A percentile compares a stretch with the other conserved stretches of the same genome.
phyloP scores from a whole-genome alignment of 495 filamentous ascomycete genomes.

The Aspergillus wentii region DNA sequence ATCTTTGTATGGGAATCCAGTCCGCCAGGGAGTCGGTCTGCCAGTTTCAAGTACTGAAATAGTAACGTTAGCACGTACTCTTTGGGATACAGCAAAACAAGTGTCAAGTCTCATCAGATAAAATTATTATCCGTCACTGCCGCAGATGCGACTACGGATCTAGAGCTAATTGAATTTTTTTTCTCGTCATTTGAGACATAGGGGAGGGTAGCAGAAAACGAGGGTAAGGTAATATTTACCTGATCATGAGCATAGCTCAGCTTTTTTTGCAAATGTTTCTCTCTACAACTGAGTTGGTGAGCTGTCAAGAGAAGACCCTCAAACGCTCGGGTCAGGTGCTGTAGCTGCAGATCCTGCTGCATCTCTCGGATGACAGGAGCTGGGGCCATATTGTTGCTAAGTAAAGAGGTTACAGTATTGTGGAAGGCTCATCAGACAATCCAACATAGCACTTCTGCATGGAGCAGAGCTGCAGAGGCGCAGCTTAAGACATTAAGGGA shows the following conservation, averaged over 20 bases:
- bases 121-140: slow-evolving; percentile 48
- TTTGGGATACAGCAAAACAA: slow-evolving; percentile 5
- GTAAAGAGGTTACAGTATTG: slow-evolving; percentile 18
- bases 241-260: slow-evolving; percentile 40
- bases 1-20: slow-evolving; percentile 29
- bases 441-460: slow-evolving; percentile 18
- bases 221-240: slow-evolving; percentile 31
- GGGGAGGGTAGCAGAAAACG: slow-evolving; percentile 6
- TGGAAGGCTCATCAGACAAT: slow-evolving; percentile 17
- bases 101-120: slow-evolving; percentile 40
- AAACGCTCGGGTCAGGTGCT: slow-evolving; percentile 40
- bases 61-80: slow-evolving; percentile 8
- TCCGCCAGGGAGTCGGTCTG: slow-evolving; percentile 22
- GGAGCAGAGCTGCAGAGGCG: slow-evolving; percentile 26
- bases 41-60: slow-evolving; percentile 24
- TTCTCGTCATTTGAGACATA: slow-evolving; percentile 48
- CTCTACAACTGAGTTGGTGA: slow-evolving; percentile 38
- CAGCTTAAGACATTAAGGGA: slow-evolving; percentile 5
- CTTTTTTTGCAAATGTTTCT: slow-evolving; percentile 37
- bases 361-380: slow-evolving; percentile 23
- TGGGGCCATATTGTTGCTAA: slow-evolving; percentile 32
- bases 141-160: slow-evolving; percentile 49
- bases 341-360: slow-evolving; percentile 36
- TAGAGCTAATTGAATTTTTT: slow-evolving; percentile 55
- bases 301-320: slow-evolving; percentile 47